Evolutionary conservation across 495 filamentous ascomycete species (phyloP).

Genomic region (Entonaema liquescens): DNA sequence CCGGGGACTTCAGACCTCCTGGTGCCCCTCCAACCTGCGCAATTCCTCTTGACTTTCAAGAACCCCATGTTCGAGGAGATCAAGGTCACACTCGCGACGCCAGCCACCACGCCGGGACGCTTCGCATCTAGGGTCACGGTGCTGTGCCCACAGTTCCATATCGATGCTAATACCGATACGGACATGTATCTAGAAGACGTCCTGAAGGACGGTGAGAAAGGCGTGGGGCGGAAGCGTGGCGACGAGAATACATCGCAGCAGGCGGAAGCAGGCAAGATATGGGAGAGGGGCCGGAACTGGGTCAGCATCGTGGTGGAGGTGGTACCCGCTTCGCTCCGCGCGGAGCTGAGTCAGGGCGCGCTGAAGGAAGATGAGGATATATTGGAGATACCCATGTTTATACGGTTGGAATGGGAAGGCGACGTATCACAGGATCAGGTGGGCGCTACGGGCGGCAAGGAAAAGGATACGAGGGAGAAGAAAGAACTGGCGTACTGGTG

Average conservation of each 20-base stretch:
- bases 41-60: constrained; percentile 86
- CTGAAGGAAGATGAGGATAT: constrained; percentile 82
- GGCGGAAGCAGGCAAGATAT: constrained; percentile 91
- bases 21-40: constrained; percentile 72
- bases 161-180: constrained; percentile 93
- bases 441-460: constrained; percentile 47
- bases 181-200: constrained; percentile 83
- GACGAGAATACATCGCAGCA: constrained; percentile 59
- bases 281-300: constrained; percentile 95
- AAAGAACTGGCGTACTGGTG: constrained; percentile 95
- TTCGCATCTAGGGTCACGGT: constrained; percentile 86
- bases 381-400: constrained; percentile 94
- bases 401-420: constrained; percentile 90
- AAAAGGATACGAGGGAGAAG: constrained; percentile 58
- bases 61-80: constrained; percentile 95
- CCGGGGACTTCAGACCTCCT: constrained; percentile 51
- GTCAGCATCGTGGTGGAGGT: constrained; percentile 91
- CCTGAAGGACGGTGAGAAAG: constrained; percentile 59
- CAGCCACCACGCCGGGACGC: constrained; percentile 78
- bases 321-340: constrained; percentile 68
- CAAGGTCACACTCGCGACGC: constrained; percentile 86
- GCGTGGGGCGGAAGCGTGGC: constrained; percentile 45
- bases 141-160: constrained; percentile 91
- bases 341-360: constrained; percentile 31
- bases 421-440: constrained; percentile 75